These are phyloP conservation scores for Lolium rigidum DNA, from an alignment of 176 grass and related monocot species.

Conservation along the genomic window DNA sequence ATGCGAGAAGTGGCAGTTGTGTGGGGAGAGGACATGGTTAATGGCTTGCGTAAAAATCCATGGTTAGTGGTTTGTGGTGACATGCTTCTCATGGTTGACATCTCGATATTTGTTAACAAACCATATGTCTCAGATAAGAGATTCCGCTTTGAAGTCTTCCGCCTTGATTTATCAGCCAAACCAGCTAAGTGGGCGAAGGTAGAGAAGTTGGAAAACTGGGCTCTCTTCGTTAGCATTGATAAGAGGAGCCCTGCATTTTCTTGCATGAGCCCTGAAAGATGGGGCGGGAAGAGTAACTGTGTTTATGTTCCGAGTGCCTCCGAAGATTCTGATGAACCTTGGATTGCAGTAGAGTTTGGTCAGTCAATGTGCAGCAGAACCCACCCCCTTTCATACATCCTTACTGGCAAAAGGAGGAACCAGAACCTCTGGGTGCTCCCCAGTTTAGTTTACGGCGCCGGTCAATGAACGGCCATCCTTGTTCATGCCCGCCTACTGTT, in stretches of 20 bases:
- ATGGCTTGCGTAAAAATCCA: not conserved
- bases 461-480: not conserved
- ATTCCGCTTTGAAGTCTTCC: slow-evolving; percentile 6
- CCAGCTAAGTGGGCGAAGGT: slow-evolving; percentile 50
- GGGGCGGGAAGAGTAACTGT: slow-evolving; percentile 66
- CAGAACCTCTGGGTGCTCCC: too few species aligned
- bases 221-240: slow-evolving; percentile 51
- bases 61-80: slow-evolving; percentile 3
- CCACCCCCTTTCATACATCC: too few species aligned
- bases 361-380: too few species aligned
- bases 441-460: not conserved
- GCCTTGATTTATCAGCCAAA: slow-evolving; percentile 26
- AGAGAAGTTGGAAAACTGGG: slow-evolving; percentile 48
- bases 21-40: slow-evolving; percentile 5
- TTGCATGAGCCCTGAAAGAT: slow-evolving; percentile 48
- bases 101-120: too few species aligned
- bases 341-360: too few species aligned
- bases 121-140: too few species aligned
- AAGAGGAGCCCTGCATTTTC: slow-evolving; percentile 37
- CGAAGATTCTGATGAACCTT: too few species aligned
- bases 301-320: slow-evolving; percentile 29
- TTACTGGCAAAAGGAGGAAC: too few species aligned
- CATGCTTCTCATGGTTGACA: too few species aligned
- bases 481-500: not conserved
- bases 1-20: slow-evolving; percentile 31